These are phyloP conservation scores for Carex kokanica DNA, from an alignment of 176 grass and related monocot species.

Conservation along the genomic window DNA sequence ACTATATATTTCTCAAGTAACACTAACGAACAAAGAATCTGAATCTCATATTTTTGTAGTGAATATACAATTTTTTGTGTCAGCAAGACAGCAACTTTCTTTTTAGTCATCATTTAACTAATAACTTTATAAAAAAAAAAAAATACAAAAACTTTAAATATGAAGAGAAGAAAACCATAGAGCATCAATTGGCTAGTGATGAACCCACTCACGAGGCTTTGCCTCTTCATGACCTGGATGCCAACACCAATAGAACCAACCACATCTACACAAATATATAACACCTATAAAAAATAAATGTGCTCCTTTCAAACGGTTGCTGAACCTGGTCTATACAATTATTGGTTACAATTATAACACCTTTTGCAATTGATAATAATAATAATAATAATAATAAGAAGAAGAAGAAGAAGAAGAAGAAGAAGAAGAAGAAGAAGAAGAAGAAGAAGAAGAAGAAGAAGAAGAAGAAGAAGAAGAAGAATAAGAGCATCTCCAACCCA, in stretches of 20 bases:
- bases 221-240: slow-evolving; percentile 20
- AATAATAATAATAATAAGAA: no score
- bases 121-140: neutral
- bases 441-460: no score
- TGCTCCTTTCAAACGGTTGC: neutral
- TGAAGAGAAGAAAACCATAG: neutral
- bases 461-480: no score
- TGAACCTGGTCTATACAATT: neutral
- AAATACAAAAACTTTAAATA: neutral
- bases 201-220: slow-evolving; percentile 24
- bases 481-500: no score
- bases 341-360: neutral
- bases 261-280: neutral
- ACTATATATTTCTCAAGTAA: neutral
- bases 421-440: no score
- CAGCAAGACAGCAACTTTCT: neutral
- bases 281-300: neutral
- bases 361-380: neutral
- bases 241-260: slow-evolving; percentile 26
- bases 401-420: no score
- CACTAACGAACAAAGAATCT: slow-evolving; percentile 2
- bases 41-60: neutral
- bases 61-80: neutral
- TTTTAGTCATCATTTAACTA: neutral
- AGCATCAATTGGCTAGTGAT: slow-evolving; percentile 24